Evolutionary conservation across 805 yeast genomes (phyloP).

Genomic region (Vanderwaltozyma verrucispora): DNA sequence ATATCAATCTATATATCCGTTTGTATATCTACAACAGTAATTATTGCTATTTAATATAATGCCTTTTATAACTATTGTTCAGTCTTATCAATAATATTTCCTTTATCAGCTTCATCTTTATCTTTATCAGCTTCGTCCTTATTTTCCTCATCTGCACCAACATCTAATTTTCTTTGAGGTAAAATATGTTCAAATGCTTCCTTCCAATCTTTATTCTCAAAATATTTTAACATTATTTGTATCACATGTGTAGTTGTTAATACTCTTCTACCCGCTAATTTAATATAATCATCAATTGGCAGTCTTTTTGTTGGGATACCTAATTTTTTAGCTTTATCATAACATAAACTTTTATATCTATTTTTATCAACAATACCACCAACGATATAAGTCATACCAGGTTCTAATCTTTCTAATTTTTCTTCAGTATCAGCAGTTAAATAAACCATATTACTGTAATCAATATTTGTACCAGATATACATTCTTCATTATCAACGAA

Average conservation of each 20-base stretch:
- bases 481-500: slow-evolving; percentile 36
- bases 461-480: slow-evolving; percentile 26
- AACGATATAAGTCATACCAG: slow-evolving; percentile 67
- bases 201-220: slow-evolving; percentile 74
- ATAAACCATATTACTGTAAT: slow-evolving; percentile 43
- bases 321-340: slow-evolving; percentile 64
- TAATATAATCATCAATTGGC: slow-evolving; percentile 80
- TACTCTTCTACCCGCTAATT: slow-evolving; percentile 76
- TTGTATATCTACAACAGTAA: no score
- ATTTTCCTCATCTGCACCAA: not conserved
- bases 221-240: slow-evolving; percentile 73
- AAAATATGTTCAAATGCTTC: slow-evolving; percentile 76
- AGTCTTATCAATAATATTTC: no score
- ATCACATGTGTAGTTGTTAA: slow-evolving; percentile 94
- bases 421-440: slow-evolving; percentile 83
- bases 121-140: not conserved
- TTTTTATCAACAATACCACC: slow-evolving; percentile 98
- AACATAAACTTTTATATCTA: slow-evolving; percentile 71
- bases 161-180: slow-evolving; percentile 60
- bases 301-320: slow-evolving; percentile 66
- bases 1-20: no score
- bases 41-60: no score
- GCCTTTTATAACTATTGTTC: no score
- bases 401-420: slow-evolving; percentile 49
- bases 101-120: not conserved